Conservation (phyloP, 2,329 filamentous ascomycete species). For the Aspergillus pseudoviridinutans region DNA sequence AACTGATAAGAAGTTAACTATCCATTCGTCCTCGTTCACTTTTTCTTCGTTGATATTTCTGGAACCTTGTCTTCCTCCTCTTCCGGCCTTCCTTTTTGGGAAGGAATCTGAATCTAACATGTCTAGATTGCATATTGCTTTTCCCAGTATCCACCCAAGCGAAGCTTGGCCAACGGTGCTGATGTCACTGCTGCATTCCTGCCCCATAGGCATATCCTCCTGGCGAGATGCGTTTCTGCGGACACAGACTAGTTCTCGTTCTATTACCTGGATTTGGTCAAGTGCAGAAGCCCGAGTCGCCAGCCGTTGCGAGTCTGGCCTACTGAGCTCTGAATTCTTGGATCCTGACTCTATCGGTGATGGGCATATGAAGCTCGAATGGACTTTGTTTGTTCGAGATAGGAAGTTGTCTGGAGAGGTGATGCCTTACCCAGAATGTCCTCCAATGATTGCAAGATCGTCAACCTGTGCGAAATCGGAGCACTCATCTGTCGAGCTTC, state of each 20-base stretch:
- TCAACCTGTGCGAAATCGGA: background rate
- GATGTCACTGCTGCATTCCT: background rate
- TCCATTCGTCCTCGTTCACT: background rate
- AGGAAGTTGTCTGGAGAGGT: background rate
- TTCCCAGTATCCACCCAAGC: background rate
- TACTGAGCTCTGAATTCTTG: background rate
- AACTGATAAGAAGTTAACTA: background rate
- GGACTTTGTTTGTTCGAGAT: background rate
- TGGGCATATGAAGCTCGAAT: background rate
- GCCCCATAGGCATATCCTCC: background rate
- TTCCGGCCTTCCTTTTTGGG: conserved; percentile 19
- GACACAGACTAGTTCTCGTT: background rate
- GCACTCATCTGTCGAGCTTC: no score
- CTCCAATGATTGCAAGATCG: background rate
- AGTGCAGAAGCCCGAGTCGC: background rate
- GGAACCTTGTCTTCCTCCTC: conserved; percentile 11
- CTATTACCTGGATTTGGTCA: background rate
- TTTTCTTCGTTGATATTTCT: conserved; percentile 1
- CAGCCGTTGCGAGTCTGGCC: background rate
- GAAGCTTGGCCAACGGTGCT: background rate
- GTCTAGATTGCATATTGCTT: background rate
- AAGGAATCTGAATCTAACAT: background rate
- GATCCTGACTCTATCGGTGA: background rate
- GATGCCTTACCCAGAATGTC: background rate
- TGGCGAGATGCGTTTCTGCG: background rate